A percentile compares a stretch with the other conserved stretches of the same genome.
Conservation (phyloP, 352 stramenopile genomes). For the Globisporangium radiosum region DNA sequence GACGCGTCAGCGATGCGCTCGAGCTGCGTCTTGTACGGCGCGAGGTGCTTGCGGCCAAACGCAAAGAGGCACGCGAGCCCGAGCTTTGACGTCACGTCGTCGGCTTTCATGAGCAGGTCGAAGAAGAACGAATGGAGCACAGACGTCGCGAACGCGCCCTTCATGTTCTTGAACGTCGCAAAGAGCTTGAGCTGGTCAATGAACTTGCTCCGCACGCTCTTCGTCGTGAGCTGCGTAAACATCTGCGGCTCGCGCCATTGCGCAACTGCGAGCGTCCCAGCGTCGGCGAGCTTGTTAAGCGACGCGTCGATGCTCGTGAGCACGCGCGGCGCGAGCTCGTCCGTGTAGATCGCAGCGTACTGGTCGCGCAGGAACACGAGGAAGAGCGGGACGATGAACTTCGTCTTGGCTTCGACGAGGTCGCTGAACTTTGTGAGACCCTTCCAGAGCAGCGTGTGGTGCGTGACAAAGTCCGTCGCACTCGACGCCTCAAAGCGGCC, state of each 20-base stretch:
- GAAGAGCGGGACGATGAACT: conserved; percentile 84
- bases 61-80: conserved; percentile 82
- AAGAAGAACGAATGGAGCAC: conserved; percentile 83
- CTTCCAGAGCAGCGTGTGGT: conserved; percentile 82
- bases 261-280: conserved; percentile 12
- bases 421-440: conserved; percentile 66
- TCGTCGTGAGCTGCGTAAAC: conserved; percentile 52
- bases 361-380: conserved; percentile 77
- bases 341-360: conserved; percentile 66
- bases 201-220: conserved; percentile 73
- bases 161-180: conserved; percentile 80
- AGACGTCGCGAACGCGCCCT: conserved; percentile 69
- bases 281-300: conserved; percentile 34
- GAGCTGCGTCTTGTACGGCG: conserved; percentile 83
- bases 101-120: conserved; percentile 86
- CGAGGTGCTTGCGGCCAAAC: conserved; percentile 77
- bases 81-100: conserved; percentile 81
- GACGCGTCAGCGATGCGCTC: conserved; percentile 72
- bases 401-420: conserved; percentile 77
- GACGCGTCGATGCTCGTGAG: conserved; percentile 37
- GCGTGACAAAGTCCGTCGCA: conserved; percentile 61
- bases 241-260: conserved; percentile 20
- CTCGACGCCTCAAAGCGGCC: conserved; percentile 30
- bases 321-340: conserved; percentile 50
- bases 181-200: conserved; percentile 82